Evolutionary conservation across 208 protist species (phyloP), one percentile per base, ranked within the genome.

Genomic region (Acanthamoeba lenticulata): DNA sequence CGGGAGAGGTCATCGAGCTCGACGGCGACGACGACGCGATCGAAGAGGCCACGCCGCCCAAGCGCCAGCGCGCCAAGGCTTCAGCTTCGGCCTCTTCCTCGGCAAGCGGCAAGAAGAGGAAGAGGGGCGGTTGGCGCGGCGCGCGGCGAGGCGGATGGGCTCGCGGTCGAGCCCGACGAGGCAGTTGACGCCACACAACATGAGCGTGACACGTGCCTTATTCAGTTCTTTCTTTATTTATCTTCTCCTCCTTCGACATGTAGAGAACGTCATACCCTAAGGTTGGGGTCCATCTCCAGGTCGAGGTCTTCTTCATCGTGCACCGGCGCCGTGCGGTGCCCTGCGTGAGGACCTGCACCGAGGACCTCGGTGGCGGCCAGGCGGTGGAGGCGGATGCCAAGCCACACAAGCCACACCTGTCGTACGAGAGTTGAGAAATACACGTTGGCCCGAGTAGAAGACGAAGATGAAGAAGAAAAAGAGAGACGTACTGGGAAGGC

Each of bases 271-370:
- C 38, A 90, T 15, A 55, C 34, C 17, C 81, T 90, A 27, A 90
- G 60, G 47, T 90, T 90, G 81, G 81, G n/a, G 17, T 90, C 81
- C 44, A 90, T 90, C 1, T 90, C 81, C 21, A 90, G 3, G 52
- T 90, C 81, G n/a, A 90, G 44, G 11, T 90, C 81, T 65, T 90
- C 81, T 27, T 90, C 81, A 11, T 44, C 81, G 15, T 17, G 24
- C 11, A 72, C 62, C 4, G 34, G 72, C 15, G 72, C 40, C 19
- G 38, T 49, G 38, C 72, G 34, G 21, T 83, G 72, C 2, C 34
- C 72, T 83, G 38, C 36, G 21, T 29, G 65, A 7, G 72, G 72
- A 9, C n/a, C 72, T 83, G 34, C 74, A 15, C 38, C 5, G 36
- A 83, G 24, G 74, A 83, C 74, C 27, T 83, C 74, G 27, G 34